phyloP scores from a whole-genome alignment of 2,329 filamentous ascomycete genomes.

The Penicillium sp. region DNA sequence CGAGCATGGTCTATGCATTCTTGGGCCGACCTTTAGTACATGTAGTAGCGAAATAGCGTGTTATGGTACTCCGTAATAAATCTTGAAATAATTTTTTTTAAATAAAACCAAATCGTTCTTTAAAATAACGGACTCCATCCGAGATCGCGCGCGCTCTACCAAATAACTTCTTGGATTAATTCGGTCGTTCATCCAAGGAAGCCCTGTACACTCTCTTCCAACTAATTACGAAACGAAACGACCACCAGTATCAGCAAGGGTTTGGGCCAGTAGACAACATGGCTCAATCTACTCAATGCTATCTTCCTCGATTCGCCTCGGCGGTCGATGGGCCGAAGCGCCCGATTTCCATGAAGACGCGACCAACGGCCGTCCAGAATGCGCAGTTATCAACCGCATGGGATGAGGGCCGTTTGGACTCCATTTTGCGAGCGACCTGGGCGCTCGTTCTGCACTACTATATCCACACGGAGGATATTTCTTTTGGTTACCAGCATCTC shows the following conservation, averaged over 20 bases:
- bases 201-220: slow-evolving; percentile 5
- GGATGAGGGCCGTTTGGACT: slow-evolving; percentile 26
- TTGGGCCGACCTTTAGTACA: slow-evolving; percentile 20
- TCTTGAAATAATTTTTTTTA: background rate
- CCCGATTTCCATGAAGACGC: slow-evolving; percentile 39
- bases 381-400: slow-evolving; percentile 35
- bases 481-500: slow-evolving; percentile 47
- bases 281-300: slow-evolving; percentile 35
- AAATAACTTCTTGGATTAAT: slow-evolving; percentile 14
- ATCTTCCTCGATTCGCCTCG: slow-evolving; percentile 38
- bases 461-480: slow-evolving; percentile 50
- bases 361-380: slow-evolving; percentile 31
- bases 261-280: slow-evolving; percentile 16
- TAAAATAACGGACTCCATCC: slow-evolving; percentile 23
- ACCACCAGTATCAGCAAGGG: background rate
- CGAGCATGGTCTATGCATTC: slow-evolving; percentile 24
- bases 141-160: slow-evolving; percentile 7
- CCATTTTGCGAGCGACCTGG: slow-evolving; percentile 48
- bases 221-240: background rate
- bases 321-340: slow-evolving; percentile 32
- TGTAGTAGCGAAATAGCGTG: slow-evolving; percentile 16
- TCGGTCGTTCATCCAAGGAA: slow-evolving; percentile 7
- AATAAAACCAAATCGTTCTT: slow-evolving; percentile 12
- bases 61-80: background rate
- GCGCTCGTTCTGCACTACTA: slow-evolving; percentile 49